These are phyloP conservation scores for Casuarina glauca DNA, from an alignment of 306 rosid genomes.

Conservation along the genomic window DNA sequence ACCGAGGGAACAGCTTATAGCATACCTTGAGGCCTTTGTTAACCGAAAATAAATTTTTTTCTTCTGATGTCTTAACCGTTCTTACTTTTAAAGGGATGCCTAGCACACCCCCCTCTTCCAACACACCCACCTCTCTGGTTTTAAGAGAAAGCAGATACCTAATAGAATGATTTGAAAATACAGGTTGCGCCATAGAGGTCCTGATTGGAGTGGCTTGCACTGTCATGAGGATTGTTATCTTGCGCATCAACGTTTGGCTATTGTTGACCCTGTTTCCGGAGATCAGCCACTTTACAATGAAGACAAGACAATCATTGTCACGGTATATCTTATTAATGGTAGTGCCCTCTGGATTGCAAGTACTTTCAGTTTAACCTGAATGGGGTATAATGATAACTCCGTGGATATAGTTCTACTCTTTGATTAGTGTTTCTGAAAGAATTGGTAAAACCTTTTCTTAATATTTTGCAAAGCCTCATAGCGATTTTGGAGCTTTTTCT, in stretches of 20 bases:
- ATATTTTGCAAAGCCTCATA: background rate
- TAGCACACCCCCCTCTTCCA: too few species aligned
- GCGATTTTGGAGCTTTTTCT: conserved; percentile 29
- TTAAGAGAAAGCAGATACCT: background rate
- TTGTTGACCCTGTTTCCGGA: conserved; percentile 89
- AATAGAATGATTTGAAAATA: conserved; percentile 17
- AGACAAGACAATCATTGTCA: conserved; percentile 78
- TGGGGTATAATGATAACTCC: background rate
- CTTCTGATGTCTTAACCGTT: background rate
- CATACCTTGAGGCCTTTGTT: background rate
- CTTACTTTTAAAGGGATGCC: background rate
- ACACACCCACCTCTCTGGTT: background rate
- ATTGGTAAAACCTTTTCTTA: conserved; percentile 1
- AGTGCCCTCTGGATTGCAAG: background rate
- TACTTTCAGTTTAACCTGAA: background rate
- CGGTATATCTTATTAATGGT: conserved; percentile 43
- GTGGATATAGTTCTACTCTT: background rate
- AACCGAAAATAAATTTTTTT: background rate
- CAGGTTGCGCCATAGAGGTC: conserved; percentile 90
- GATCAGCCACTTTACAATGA: conserved; percentile 95
- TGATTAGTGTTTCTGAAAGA: background rate
- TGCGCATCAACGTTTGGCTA: conserved; percentile 92
- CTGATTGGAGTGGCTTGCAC: conserved; percentile 99
- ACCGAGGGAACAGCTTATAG: background rate
- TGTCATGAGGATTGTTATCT: conserved; percentile 73